These are phyloP conservation scores for Scorias spongiosa DNA, from an alignment of 2,329 filamentous ascomycete species.

Conservation along the genomic window DNA sequence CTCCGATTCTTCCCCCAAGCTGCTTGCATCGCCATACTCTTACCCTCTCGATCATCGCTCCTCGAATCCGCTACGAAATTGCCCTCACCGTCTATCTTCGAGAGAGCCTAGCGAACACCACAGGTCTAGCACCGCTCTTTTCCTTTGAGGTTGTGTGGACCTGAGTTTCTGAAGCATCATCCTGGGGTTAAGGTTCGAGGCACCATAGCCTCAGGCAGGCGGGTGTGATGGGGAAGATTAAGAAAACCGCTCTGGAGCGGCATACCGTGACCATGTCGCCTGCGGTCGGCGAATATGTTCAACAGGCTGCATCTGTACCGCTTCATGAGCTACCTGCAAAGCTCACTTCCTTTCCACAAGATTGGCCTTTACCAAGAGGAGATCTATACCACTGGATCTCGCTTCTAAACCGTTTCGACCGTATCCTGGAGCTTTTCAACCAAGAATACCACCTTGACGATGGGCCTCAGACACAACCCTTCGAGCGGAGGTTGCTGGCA, in stretches of 20 bases:
- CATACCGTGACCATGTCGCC: slow-evolving; percentile 54
- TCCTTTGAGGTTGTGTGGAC: too few relatives aligned
- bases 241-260: slow-evolving; percentile 38
- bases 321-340: slow-evolving; percentile 63
- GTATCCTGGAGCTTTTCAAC: slow-evolving; percentile 68
- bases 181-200: background rate
- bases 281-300: slow-evolving; percentile 69
- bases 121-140: too few relatives aligned
- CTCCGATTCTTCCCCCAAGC: too few relatives aligned
- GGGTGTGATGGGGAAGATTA: slow-evolving; percentile 36
- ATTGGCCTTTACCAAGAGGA: slow-evolving; percentile 91
- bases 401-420: slow-evolving; percentile 83
- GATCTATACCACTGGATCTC: slow-evolving; percentile 98
- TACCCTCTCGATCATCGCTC: too few relatives aligned
- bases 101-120: too few relatives aligned
- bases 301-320: slow-evolving; percentile 50
- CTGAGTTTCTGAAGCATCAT: background rate
- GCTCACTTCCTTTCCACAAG: slow-evolving; percentile 65
- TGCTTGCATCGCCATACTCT: too few relatives aligned
- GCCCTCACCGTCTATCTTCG: too few relatives aligned
- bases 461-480: slow-evolving; percentile 66
- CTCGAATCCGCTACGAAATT: too few relatives aligned
- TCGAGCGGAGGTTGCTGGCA: slow-evolving; percentile 50
- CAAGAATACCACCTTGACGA: slow-evolving; percentile 63
- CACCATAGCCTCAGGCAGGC: background rate